phyloP scores from a whole-genome alignment of 192 early-diverging fungal genomes.

The Backusella psychrophila region DNA sequence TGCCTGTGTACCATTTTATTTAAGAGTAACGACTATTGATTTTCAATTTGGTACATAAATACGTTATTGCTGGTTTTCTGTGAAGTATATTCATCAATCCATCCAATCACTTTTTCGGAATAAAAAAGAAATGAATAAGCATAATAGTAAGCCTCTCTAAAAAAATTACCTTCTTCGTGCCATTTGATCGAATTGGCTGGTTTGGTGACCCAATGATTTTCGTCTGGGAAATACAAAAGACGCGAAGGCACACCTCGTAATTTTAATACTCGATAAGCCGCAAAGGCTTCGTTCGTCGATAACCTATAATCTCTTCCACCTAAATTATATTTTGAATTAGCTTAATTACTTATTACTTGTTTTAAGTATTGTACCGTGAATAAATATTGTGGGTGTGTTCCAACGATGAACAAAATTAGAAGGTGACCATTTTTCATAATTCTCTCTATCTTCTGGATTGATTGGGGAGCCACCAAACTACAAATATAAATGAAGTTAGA shows the following conservation, averaged over 20 bases:
- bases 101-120: background rate
- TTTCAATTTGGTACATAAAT: background rate
- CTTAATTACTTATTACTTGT: background rate
- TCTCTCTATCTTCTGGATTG: constrained; percentile 39
- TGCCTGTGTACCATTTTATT: background rate
- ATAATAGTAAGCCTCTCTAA: too few relatives aligned
- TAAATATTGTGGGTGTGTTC: constrained; percentile 75
- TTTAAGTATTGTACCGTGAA: constrained; percentile 49
- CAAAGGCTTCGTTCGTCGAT: constrained; percentile 64
- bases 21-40: background rate
- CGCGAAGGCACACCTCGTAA: constrained; percentile 65
- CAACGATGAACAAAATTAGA: constrained; percentile 61
- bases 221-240: constrained; percentile 75
- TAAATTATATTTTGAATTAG: background rate
- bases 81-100: background rate
- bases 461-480: constrained; percentile 66
- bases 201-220: constrained; percentile 63
- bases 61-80: background rate
- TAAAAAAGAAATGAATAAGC: background rate
- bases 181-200: constrained; percentile 72
- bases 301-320: constrained; percentile 61
- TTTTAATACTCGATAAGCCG: constrained; percentile 72
- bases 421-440: constrained; percentile 70
- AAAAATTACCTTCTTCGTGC: constrained; percentile 57
- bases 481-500: constrained; percentile 9